A percentile compares a stretch with the other conserved stretches of the same genome.
These are phyloP conservation scores for Dipodascus albidus DNA, from an alignment of 805 yeast genomes.

Conservation along the genomic window DNA sequence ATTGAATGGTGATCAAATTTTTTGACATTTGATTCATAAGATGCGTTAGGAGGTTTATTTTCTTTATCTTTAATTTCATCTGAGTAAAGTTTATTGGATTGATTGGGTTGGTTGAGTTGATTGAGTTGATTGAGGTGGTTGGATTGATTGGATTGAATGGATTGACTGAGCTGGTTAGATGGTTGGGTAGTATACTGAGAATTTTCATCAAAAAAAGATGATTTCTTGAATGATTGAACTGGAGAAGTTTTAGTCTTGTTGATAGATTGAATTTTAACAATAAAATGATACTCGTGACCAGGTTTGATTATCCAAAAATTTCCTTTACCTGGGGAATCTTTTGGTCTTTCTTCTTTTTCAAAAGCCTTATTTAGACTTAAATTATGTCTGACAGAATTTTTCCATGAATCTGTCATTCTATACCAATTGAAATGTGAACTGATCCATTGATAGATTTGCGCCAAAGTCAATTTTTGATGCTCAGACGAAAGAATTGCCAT, in stretches of 20 bases:
- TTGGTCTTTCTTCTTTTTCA: slow-evolving; percentile 79
- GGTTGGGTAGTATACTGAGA: no score
- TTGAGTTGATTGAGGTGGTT: background rate
- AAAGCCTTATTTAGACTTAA: slow-evolving; percentile 88
- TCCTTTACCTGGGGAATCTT: slow-evolving; percentile 43
- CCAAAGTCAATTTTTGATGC: slow-evolving; percentile 53
- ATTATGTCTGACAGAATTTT: slow-evolving; percentile 91
- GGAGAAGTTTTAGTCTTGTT: background rate
- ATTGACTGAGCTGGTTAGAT: background rate
- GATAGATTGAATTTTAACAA: slow-evolving; percentile 27
- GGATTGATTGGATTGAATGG: background rate
- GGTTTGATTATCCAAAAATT: slow-evolving; percentile 86
- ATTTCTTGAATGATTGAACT: background rate
- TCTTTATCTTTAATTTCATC: no score
- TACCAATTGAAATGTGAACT: slow-evolving; percentile 76
- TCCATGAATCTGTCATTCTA: slow-evolving; percentile 91
- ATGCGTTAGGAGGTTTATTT: no score
- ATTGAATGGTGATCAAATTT: background rate
- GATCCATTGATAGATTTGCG: slow-evolving; percentile 90
- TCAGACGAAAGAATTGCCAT: slow-evolving; percentile 84
- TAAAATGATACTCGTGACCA: slow-evolving; percentile 71
- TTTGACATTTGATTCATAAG: background rate
- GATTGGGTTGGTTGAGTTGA: background rate
- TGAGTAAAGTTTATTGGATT: no score
- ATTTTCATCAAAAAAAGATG: no score